Evolutionary conservation across 1,139 yeast species (phyloP).

Genomic region (Geotrichum macrosporum): DNA sequence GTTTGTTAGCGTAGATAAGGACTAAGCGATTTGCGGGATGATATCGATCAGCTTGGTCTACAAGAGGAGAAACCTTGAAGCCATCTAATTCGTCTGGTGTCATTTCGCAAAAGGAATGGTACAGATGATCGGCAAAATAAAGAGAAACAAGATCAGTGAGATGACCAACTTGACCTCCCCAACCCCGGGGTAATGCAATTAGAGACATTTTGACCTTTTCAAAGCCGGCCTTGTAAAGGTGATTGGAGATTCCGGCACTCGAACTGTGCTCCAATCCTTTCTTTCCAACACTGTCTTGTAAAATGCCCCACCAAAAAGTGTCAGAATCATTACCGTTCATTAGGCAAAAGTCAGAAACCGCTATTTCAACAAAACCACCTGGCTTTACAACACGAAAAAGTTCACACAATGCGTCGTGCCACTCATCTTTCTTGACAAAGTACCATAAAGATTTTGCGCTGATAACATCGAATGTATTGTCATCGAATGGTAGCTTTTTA

Average conservation of each 20-base stretch:
- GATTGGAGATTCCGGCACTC: conserved; percentile 27
- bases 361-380: conserved; percentile 40
- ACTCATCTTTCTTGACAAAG: conserved; percentile 33
- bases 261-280: conserved; percentile 37
- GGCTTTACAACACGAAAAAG: conserved; percentile 41
- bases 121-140: conserved; percentile 32
- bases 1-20: conserved; percentile 7
- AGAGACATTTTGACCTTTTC: conserved; percentile 31
- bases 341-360: conserved; percentile 35
- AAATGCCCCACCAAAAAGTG: conserved; percentile 29
- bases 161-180: conserved; percentile 38
- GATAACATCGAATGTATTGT: conserved; percentile 37
- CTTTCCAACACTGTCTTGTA: conserved; percentile 29
- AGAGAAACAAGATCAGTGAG: conserved; percentile 33
- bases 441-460: conserved; percentile 38
- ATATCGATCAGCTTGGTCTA: background rate
- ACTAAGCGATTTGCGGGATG: conserved; percentile 4
- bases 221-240: conserved; percentile 36
- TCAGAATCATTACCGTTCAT: conserved; percentile 28
- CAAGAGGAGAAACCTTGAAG: conserved; percentile 1
- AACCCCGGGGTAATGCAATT: conserved; percentile 34
- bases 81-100: conserved; percentile 27
- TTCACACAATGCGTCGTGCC: conserved; percentile 40
- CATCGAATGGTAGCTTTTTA: conserved; percentile 38
- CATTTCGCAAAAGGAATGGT: conserved; percentile 29